Base-by-base conservation (phyloP, 208 protist species). In the Herpetomonas tarakana region DNA sequence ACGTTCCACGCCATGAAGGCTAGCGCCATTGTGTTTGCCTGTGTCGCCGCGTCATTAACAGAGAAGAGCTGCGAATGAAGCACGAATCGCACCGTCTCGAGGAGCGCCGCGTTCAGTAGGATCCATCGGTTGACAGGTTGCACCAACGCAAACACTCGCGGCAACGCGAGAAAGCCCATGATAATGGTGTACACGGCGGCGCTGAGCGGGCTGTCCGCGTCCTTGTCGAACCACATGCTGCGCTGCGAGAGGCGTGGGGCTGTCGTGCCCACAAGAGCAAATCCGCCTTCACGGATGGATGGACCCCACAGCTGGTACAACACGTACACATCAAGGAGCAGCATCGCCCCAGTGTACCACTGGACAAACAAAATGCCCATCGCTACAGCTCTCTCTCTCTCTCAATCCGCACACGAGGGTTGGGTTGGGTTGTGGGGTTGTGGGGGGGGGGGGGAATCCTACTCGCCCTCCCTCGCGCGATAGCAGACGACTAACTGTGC, bases 111-210 rank as follows among this genome's bases (percentile, higher is more conserved):
- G 28, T 76, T 44, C 57, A 90, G 53, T 35, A 83, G 39, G 7
- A 80, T 22, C 79, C 79, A 90, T 18, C 72, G 83, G 51, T 73
- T 84, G 2, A 90, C 62, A 2, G 79, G 76, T 41, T 90, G 70
- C 3, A 78, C 44, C 18, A 80, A n/a, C 1, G 86, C 70, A 41
- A 84, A 76, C 0, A 80, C 16, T 30, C 74, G 74, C 25, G 83
- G 65, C 22, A 86, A 53, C 38, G 65, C 68, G 29, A 86, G 50
- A 38, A 81, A 58, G n/a, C 73, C 6, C n/a, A 90, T 31, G 26
- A 81, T 30, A 0, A 52, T 41, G 2, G 76, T 71, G 59, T 76
- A 76, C 14, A 90, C 65, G 11, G 61, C 16, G 18, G 62, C 49
- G 0, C 66, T 68, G 26, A 75, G 60, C n/a, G 83, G 55, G 25